phyloP scores from a whole-genome alignment of 768 basidiomycete species.

The Mycena maculata region DNA sequence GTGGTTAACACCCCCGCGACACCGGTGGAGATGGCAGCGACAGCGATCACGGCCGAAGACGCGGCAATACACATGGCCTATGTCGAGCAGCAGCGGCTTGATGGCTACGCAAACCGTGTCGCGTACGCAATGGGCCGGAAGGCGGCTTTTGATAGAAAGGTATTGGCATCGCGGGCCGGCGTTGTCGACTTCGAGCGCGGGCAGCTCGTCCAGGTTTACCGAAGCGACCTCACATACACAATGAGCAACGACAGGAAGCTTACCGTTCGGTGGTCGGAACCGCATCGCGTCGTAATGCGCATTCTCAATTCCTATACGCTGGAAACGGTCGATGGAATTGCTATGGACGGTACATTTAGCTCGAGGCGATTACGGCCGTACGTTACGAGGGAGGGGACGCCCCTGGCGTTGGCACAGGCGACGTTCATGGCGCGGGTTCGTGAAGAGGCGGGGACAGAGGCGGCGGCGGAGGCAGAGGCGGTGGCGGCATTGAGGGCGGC shows the following conservation, averaged over 20 bases:
- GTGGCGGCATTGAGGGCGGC: no score
- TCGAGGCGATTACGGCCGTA: conserved; percentile 22
- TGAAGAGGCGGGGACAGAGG: background rate
- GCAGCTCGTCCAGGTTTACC: conserved; percentile 39
- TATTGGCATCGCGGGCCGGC: conserved; percentile 24
- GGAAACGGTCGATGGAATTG: conserved; percentile 22
- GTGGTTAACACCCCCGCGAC: conserved; percentile 43
- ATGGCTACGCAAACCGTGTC: conserved; percentile 41
- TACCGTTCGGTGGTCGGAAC: conserved; percentile 45
- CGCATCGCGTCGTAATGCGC: conserved; percentile 23
- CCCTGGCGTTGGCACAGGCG: conserved; percentile 14
- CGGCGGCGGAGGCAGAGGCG: background rate
- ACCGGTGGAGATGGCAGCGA: conserved; percentile 1
- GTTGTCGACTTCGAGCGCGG: conserved; percentile 41
- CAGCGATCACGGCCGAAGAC: conserved; percentile 2
- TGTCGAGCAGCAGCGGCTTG: conserved; percentile 43
- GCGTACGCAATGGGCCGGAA: conserved; percentile 41
- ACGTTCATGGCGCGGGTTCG: background rate
- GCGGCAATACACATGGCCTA: conserved; percentile 42
- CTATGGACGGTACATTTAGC: conserved; percentile 20
- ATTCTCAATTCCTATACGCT: conserved; percentile 35
- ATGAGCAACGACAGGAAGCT: conserved; percentile 44
- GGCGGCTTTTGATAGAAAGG: conserved; percentile 41
- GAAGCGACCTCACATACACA: conserved; percentile 42
- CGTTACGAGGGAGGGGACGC: conserved; percentile 19